Percentiles rank a stretch among this genome's conserved stretches.
phyloP scores from a whole-genome alignment of 2,329 filamentous ascomycete species.

The Arthrinium puccinioides region DNA sequence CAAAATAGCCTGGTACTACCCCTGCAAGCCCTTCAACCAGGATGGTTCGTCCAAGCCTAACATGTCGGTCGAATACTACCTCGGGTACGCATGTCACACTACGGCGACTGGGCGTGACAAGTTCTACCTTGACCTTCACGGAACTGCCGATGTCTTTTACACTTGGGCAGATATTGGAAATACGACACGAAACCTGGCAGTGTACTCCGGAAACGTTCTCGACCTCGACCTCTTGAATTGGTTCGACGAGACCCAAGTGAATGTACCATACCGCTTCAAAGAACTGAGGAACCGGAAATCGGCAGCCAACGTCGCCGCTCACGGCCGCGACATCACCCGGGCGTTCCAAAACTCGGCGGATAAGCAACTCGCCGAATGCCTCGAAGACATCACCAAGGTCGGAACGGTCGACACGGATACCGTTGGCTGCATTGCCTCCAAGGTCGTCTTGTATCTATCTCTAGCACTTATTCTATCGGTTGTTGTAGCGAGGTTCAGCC shows the following conservation, averaged over 20 bases:
- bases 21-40: slow-evolving; percentile 85
- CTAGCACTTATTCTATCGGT: slow-evolving; percentile 87
- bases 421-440: slow-evolving; percentile 93
- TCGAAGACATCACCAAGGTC: slow-evolving; percentile 91
- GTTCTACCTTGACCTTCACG: slow-evolving; percentile 65
- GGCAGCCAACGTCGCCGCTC: slow-evolving; percentile 53
- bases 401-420: slow-evolving; percentile 93
- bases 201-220: slow-evolving; percentile 90
- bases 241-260: slow-evolving; percentile 80
- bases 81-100: slow-evolving; percentile 87
- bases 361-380: slow-evolving; percentile 77
- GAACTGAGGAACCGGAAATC: slow-evolving; percentile 64
- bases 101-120: slow-evolving; percentile 56
- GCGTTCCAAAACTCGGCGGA: slow-evolving; percentile 73
- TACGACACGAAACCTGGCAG: slow-evolving; percentile 77
- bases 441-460: slow-evolving; percentile 93
- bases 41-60: slow-evolving; percentile 81
- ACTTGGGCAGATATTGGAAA: slow-evolving; percentile 94
- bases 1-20: slow-evolving; percentile 93
- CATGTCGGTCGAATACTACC: slow-evolving; percentile 64
- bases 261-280: slow-evolving; percentile 69
- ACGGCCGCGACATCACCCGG: slow-evolving; percentile 83
- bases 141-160: slow-evolving; percentile 84
- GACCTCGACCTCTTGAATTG: slow-evolving; percentile 83
- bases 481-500: slow-evolving; percentile 76